phyloP scores from a whole-genome alignment of 2,329 filamentous ascomycete species.

The Cadophora luteo-olivacea region DNA sequence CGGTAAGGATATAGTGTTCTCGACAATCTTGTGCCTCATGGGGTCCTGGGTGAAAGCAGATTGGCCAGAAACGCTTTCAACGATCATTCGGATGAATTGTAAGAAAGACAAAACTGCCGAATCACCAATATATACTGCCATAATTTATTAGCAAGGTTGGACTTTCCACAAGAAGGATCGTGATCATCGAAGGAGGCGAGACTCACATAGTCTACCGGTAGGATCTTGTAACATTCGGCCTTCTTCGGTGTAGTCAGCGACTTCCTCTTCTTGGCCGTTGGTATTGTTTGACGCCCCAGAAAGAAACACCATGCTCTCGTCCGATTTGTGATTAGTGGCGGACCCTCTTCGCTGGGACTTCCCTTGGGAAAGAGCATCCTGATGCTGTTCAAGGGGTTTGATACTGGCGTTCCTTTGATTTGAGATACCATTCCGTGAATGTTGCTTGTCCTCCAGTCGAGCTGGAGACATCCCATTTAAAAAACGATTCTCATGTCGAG shows the following conservation, averaged over 20 bases:
- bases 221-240: conserved; percentile 64
- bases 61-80: conserved; percentile 37
- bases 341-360: neutral
- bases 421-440: neutral
- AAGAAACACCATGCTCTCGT: neutral
- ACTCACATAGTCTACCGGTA: conserved; percentile 61
- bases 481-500: neutral
- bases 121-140: conserved; percentile 41
- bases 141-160: conserved; percentile 3
- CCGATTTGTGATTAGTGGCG: neutral
- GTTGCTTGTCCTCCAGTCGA: neutral
- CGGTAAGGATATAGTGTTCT: conserved; percentile 48
- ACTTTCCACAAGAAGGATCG: neutral
- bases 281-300: neutral
- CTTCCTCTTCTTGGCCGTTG: conserved; percentile 59
- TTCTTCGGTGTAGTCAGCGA: conserved; percentile 59
- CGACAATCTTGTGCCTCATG: conserved; percentile 38
- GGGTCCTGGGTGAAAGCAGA: conserved; percentile 39
- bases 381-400: neutral
- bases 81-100: conserved; percentile 39
- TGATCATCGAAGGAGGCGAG: neutral
- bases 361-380: neutral
- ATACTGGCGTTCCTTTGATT: neutral
- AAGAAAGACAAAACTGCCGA: conserved; percentile 40
- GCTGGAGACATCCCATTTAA: neutral